Percentiles rank a stretch among this genome's conserved stretches.
phyloP scores from a whole-genome alignment of 2,329 filamentous ascomycete genomes.

The Sarocladium oryzae region DNA sequence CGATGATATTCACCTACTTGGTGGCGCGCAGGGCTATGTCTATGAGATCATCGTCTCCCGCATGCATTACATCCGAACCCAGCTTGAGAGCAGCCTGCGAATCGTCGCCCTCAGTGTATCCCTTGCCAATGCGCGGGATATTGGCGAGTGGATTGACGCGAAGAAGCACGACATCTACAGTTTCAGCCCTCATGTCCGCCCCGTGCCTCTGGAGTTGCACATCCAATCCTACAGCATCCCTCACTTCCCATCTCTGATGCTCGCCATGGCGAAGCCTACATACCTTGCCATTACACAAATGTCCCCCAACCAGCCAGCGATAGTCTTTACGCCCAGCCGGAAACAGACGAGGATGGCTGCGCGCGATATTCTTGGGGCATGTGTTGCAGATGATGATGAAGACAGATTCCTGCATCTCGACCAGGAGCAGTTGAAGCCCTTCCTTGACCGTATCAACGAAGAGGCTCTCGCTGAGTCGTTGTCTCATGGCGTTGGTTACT shows the following conservation, averaged over 20 bases:
- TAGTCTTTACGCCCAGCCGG: constrained; percentile 86
- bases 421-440: constrained; percentile 70
- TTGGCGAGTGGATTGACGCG: constrained; percentile 96
- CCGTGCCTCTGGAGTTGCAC: constrained; percentile 85
- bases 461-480: constrained; percentile 81
- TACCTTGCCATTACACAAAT: constrained; percentile 85
- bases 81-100: constrained; percentile 76
- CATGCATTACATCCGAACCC: constrained; percentile 91
- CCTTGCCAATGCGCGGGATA: constrained; percentile 83
- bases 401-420: constrained; percentile 89
- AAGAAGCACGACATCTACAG: constrained; percentile 99
- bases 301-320: constrained; percentile 80
- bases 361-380: constrained; percentile 80
- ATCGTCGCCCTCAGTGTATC: constrained; percentile 89
- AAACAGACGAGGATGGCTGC: constrained; percentile 90
- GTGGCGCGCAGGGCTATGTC: constrained; percentile 76
- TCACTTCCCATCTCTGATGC: constrained; percentile 96
- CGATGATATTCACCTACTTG: constrained; percentile 90
- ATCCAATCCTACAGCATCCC: constrained; percentile 94
- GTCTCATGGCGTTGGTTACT: constrained; percentile 92
- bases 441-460: constrained; percentile 80
- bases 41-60: constrained; percentile 97
- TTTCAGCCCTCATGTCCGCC: constrained; percentile 87
- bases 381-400: constrained; percentile 82
- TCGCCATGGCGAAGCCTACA: constrained; percentile 94